These are phyloP conservation scores for Saccharomyces hybrid DNA, from an alignment of 1,139 yeast genomes.

Conservation along the genomic window DNA sequence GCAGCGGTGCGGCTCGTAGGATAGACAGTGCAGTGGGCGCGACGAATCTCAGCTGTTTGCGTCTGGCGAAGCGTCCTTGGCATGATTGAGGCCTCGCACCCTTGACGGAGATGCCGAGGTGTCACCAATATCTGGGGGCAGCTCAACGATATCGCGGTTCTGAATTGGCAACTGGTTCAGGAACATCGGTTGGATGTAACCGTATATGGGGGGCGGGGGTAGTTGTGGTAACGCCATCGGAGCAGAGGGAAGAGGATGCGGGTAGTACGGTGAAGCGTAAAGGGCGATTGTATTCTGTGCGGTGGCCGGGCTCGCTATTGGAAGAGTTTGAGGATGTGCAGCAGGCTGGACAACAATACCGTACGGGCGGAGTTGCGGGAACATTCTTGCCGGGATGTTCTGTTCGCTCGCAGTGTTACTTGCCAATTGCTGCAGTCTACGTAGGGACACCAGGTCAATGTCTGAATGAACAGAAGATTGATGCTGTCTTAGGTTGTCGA, in stretches of 20 bases:
- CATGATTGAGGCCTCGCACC: background rate
- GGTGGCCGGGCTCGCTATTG: background rate
- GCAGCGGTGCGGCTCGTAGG: background rate
- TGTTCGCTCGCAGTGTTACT: background rate
- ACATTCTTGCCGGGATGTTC: background rate
- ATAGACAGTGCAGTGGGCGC: background rate
- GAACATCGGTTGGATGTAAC: background rate
- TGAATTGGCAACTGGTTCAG: background rate
- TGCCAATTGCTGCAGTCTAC: background rate
- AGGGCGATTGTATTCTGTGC: background rate
- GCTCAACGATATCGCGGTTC: background rate
- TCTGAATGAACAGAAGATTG: conserved; percentile 82
- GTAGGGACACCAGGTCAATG: conserved; percentile 1
- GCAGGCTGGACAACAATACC: background rate
- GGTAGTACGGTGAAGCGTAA: background rate
- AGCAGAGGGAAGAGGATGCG: background rate
- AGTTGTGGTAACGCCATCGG: background rate
- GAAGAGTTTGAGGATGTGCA: background rate
- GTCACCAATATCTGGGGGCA: background rate
- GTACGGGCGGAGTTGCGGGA: background rate
- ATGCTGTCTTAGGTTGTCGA: conserved; percentile 87
- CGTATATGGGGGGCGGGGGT: background rate
- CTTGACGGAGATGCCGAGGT: background rate
- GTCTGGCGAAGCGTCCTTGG: background rate
- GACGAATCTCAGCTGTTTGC: background rate